Base-by-base conservation (phyloP, 306 rosid species). In the Malus sieversii region DNA sequence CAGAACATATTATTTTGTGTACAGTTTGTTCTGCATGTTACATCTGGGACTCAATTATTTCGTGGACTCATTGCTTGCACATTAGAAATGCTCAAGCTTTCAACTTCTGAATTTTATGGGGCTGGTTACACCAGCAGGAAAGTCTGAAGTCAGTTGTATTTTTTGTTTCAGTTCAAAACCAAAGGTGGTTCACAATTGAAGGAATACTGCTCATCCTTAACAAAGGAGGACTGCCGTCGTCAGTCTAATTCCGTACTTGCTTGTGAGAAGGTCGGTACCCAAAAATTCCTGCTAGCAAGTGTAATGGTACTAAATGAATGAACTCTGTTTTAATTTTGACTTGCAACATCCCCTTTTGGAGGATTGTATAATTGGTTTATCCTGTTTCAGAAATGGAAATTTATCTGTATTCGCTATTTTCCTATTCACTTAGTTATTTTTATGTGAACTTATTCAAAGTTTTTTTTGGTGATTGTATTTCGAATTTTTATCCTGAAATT, bases 161-260 rank as follows among this genome's bases (percentile, higher is more conserved):
- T 71, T 70, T 29, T 76, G 66, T 48, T 90, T 74, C 88, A 96
- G 99, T 92, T 96, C 85, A 92, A 89, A 88, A 90, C 93, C 48
- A 90, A 87, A 86, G 99, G 98, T 69, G 96, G 97, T 75, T 84
- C 98, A 52, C 95, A 88, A 77, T 82, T 96, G 81, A 89, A 87
- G 84, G 91, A 89, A 78, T 96, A 92, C 83, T 92, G 99, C 83
- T 85, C 93, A 72, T 86, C 90, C 75, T 85, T 96, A 71, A 96
- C 99, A 30, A 96, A 95, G 87, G 99, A 92, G 84, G 99, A 96
- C 76, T 96, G 98, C 71, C 83, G 96, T 5, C 97, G 92, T 64
- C 99, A 89, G 68, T 82, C 92, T 59, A 89, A 95, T 84, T 89
- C 96, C 44, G 78, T 86, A 77, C 82, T 88, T 66, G 97, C 99